Base-by-base conservation (phyloP, 1,284 basidiomycete genomes). In the Austroboletus niveus region DNA sequence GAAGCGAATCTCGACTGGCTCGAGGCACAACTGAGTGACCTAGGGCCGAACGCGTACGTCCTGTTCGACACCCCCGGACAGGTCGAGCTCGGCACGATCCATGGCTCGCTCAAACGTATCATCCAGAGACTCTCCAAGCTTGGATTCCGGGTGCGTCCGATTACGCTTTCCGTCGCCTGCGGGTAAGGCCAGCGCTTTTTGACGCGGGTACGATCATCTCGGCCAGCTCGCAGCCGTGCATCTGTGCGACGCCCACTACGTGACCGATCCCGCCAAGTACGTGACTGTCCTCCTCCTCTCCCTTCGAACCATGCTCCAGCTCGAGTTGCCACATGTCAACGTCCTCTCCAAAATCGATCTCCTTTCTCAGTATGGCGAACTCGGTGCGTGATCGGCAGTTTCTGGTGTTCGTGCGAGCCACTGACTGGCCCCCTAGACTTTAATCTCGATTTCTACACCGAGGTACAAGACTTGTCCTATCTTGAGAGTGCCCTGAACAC, bases 61-160 rank as follows among this genome's bases (percentile, higher is more conserved):
- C 75, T 99, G 38, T 97, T 99, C 69, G 97, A 99, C 70, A 81
- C 98, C 6, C 96, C 97, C 0, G 97, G 97, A 0, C 97, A 99
- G 72, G 96, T 99, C 44, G 97, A 99, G 70, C 75, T 99, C 41
- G 94, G 90, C 71, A 99, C 97, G 48, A 98, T 96, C 66, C 97
- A 99, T 65, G 84, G 87, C 34, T 93, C 88, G 68, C 72, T 96
- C 63, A 95, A 88, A 75, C 80, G 77, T 52, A 87, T 95, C 57
- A 79, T 81, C 56, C 86, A 78, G 60, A 54, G 54, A 47, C 74
- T 95, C 56, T 76, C 75, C 48, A 94, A 92, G 72, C 69, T 77
- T 60, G 87, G 88, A n/a, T 94, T 92, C 68, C 77, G 94, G 72
- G 94, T 97, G 69, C 70, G 89, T 80, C 8, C 12, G 15, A 31